A percentile compares a stretch with the other conserved stretches of the same genome.
Conservation (phyloP, 352 stramenopile species). For the Pythium pyrilobum region DNA sequence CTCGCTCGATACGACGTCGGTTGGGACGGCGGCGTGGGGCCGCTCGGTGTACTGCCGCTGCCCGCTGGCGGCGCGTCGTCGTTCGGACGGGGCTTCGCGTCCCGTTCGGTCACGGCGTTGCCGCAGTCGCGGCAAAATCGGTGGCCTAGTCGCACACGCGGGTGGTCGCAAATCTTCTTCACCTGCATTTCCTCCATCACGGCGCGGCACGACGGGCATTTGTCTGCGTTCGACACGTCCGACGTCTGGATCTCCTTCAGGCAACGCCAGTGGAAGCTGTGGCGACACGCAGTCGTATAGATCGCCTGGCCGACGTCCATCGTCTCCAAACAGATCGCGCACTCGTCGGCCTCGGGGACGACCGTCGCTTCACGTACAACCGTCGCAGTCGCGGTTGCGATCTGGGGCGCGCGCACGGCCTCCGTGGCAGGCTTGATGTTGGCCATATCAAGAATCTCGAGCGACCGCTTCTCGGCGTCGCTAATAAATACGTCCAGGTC, state of each 20-base stretch:
- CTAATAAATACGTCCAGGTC: slow-evolving; percentile 45
- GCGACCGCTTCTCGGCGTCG: slow-evolving; percentile 54
- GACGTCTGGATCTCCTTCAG: slow-evolving; percentile 80
- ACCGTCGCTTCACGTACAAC: slow-evolving; percentile 31
- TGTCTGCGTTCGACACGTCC: slow-evolving; percentile 78
- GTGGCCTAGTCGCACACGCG: slow-evolving; percentile 70
- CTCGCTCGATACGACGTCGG: slow-evolving; percentile 71
- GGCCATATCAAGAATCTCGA: slow-evolving; percentile 29
- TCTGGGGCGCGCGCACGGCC: slow-evolving; percentile 4
- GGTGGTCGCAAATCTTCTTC: slow-evolving; percentile 81
- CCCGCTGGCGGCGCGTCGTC: slow-evolving; percentile 21
- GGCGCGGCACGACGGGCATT: slow-evolving; percentile 73
- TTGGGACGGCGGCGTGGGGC: slow-evolving; percentile 20
- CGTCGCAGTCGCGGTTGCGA: slow-evolving; percentile 9
- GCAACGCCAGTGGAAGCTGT: slow-evolving; percentile 84
- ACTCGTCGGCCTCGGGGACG: slow-evolving; percentile 70
- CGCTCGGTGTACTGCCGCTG: neutral
- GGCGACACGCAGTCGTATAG: slow-evolving; percentile 76
- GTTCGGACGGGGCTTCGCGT: slow-evolving; percentile 61
- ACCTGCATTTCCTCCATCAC: slow-evolving; percentile 79
- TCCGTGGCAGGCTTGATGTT: slow-evolving; percentile 12
- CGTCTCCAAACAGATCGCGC: slow-evolving; percentile 77
- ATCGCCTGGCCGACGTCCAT: slow-evolving; percentile 80
- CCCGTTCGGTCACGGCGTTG: slow-evolving; percentile 38
- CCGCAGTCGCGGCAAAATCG: slow-evolving; percentile 80